Evolutionary conservation across 495 filamentous ascomycete genomes (phyloP).

Genomic region (Articulospora tetracladia): DNA sequence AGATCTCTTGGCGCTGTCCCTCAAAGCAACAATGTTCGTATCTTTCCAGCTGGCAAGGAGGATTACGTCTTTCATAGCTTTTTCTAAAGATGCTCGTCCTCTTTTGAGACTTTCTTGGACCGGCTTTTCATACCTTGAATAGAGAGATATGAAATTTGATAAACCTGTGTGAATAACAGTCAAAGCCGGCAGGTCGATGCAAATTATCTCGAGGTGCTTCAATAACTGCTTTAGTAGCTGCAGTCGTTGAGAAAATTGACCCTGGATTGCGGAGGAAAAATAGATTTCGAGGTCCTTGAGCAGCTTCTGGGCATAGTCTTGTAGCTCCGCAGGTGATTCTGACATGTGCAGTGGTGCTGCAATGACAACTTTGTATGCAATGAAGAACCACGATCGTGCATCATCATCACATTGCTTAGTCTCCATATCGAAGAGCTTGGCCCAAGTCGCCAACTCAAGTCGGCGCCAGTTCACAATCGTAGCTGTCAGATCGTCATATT

Average conservation of each 20-base stretch:
- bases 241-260: conserved; percentile 74
- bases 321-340: conserved; percentile 52
- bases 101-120: conserved; percentile 58
- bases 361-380: conserved; percentile 85
- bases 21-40: conserved; percentile 82
- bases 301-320: conserved; percentile 60
- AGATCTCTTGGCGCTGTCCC: conserved; percentile 82
- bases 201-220: conserved; percentile 54
- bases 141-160: conserved; percentile 72
- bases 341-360: conserved; percentile 62
- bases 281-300: conserved; percentile 71
- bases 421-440: conserved; percentile 83
- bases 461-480: conserved; percentile 82
- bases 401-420: conserved; percentile 66
- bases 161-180: conserved; percentile 53
- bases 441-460: conserved; percentile 89
- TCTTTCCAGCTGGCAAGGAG: conserved; percentile 94
- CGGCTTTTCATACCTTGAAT: conserved; percentile 59
- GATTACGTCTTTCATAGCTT: conserved; percentile 82
- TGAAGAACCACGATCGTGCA: conserved; percentile 92
- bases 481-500: conserved; percentile 72
- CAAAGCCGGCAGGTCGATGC: conserved; percentile 51
- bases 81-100: conserved; percentile 67
- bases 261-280: conserved; percentile 66
- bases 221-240: conserved; percentile 69